phyloP scores from a whole-genome alignment of 1,284 basidiomycete genomes.

The Fomitopsis palustris region DNA sequence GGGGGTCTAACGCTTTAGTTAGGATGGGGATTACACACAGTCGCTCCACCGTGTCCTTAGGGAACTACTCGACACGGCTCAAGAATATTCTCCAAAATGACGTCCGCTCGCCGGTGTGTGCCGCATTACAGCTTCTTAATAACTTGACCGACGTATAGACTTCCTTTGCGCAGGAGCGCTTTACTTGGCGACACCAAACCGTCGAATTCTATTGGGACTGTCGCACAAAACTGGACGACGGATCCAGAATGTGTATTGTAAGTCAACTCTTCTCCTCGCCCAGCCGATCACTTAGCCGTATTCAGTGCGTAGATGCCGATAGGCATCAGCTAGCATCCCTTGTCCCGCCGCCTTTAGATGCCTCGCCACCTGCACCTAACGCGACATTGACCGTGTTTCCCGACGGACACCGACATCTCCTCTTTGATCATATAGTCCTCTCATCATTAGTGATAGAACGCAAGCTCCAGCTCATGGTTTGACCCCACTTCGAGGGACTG shows the following conservation, averaged over 20 bases:
- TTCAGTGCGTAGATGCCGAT: constrained; percentile 30
- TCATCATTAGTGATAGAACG: constrained; percentile 42
- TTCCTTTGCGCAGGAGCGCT: constrained; percentile 30
- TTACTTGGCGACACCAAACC: constrained; percentile 34
- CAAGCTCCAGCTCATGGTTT: constrained; percentile 27
- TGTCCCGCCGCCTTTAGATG: constrained; percentile 40
- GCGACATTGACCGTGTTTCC: constrained; percentile 41
- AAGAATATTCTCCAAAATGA: constrained; percentile 34
- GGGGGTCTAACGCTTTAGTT: background rate
- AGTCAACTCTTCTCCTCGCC: constrained; percentile 10
- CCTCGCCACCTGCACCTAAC: constrained; percentile 38
- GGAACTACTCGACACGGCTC: constrained; percentile 34
- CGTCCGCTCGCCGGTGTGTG: constrained; percentile 27
- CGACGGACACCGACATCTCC: constrained; percentile 38
- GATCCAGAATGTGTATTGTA: constrained; percentile 42
- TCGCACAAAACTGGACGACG: constrained; percentile 38
- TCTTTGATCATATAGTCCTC: constrained; percentile 42
- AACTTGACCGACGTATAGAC: background rate
- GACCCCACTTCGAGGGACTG: background rate
- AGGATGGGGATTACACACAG: constrained; percentile 38
- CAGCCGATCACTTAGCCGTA: background rate
- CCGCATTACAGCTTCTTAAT: background rate
- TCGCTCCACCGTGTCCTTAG: constrained; percentile 37
- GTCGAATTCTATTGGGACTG: constrained; percentile 41
- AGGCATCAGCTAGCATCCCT: constrained; percentile 39